Evolutionary conservation across 768 basidiomycete species (phyloP).

Genomic region (Pleurotus cornucopiae): DNA sequence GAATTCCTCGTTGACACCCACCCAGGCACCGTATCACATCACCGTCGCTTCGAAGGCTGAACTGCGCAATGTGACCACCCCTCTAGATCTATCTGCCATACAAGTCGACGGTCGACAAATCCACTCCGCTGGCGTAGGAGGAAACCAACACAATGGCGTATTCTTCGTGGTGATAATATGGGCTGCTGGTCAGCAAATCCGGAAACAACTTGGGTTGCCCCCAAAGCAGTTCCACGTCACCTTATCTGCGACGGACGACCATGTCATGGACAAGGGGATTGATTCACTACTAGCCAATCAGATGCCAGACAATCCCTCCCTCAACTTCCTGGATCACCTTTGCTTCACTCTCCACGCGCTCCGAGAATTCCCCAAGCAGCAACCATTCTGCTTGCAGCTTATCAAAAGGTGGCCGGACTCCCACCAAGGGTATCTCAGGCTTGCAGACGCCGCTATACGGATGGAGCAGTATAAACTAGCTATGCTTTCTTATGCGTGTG

Average conservation of each 20-base stretch:
- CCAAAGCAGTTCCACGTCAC: constrained; percentile 56
- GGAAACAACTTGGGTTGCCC: constrained; percentile 43
- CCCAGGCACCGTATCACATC: constrained; percentile 29
- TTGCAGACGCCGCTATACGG: constrained; percentile 40
- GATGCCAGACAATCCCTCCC: constrained; percentile 21
- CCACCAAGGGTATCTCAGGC: constrained; percentile 44
- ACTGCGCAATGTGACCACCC: constrained; percentile 20
- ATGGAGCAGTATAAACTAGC: constrained; percentile 38
- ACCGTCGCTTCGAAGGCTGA: constrained; percentile 38
- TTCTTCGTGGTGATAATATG: constrained; percentile 51
- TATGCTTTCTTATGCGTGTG: constrained; percentile 52
- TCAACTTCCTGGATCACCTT: constrained; percentile 41
- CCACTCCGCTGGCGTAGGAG: constrained; percentile 37
- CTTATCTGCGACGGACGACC: constrained; percentile 35
- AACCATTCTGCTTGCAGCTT: constrained; percentile 26
- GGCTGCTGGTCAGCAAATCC: constrained; percentile 47
- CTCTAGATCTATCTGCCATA: constrained; percentile 17
- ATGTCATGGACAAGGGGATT: constrained; percentile 44
- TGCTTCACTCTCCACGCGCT: constrained; percentile 39
- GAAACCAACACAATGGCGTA: constrained; percentile 23
- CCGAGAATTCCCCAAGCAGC: constrained; percentile 29
- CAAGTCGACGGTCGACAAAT: constrained; percentile 25
- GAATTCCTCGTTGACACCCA: neutral
- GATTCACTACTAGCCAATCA: constrained; percentile 37
- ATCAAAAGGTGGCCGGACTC: constrained; percentile 27